A percentile compares a stretch with the other conserved stretches of the same genome.
These are phyloP conservation scores for Helicostylum pulchrum DNA, from an alignment of 192 early-diverging fungal genomes.

Conservation along the genomic window DNA sequence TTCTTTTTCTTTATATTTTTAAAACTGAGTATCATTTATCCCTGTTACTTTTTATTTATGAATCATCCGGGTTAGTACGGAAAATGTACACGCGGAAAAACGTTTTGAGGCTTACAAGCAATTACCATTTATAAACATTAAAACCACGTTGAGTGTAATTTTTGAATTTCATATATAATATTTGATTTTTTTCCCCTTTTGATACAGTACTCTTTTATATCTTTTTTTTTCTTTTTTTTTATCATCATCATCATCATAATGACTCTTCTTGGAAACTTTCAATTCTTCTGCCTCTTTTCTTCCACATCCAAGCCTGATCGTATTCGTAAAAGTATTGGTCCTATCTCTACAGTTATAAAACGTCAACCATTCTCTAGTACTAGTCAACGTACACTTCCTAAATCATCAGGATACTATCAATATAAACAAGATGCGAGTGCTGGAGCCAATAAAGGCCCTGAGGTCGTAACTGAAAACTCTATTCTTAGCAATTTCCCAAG, in stretches of 20 bases:
- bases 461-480: conserved; percentile 29
- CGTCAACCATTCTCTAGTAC: conserved; percentile 18
- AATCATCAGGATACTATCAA: neutral
- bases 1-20: too few species aligned
- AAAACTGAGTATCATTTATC: too few species aligned
- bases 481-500: conserved; percentile 32
- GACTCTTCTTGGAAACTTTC: conserved; percentile 18
- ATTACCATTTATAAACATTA: too few species aligned
- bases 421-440: neutral
- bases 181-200: too few species aligned
- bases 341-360: conserved; percentile 32
- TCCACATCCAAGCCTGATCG: conserved; percentile 23
- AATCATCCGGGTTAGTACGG: conserved; percentile 16
- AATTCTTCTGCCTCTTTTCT: conserved; percentile 28
- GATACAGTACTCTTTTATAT: too few species aligned
- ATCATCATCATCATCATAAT: neutral
- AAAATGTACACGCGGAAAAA: conserved; percentile 5
- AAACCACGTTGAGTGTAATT: neutral
- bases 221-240: neutral
- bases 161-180: too few species aligned
- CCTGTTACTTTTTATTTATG: conserved; percentile 3
- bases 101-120: neutral
- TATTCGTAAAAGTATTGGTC: conserved; percentile 33
- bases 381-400: conserved; percentile 6
- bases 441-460: conserved; percentile 1